Percentiles rank a stretch among this genome's conserved stretches.
These are phyloP conservation scores for Boletus tomentosulus DNA, from an alignment of 768 basidiomycete species.

Conservation along the genomic window DNA sequence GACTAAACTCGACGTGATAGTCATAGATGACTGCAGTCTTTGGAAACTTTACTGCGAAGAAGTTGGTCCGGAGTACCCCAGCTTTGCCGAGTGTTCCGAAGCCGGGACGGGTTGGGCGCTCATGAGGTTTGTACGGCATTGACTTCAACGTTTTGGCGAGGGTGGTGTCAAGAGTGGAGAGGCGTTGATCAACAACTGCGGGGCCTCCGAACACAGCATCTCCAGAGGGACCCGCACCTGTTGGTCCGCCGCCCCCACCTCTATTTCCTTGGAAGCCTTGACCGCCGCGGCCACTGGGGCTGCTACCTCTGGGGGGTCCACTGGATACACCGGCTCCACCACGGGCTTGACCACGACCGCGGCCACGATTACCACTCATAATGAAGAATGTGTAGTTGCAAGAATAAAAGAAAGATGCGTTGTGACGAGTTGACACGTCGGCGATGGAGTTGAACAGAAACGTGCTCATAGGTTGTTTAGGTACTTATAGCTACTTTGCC, in stretches of 20 bases:
- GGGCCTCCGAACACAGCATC: conserved; percentile 28
- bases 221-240: conserved; percentile 24
- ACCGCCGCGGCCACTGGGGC: conserved; percentile 1
- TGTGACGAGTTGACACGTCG: not conserved
- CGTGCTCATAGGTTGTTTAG: too few species aligned
- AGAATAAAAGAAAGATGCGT: not conserved
- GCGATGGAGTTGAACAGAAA: too few species aligned
- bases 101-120: conserved; percentile 44
- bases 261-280: conserved; percentile 17
- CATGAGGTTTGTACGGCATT: conserved; percentile 27
- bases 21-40: conserved; percentile 38
- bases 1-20: conserved; percentile 39
- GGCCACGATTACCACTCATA: conserved; percentile 13
- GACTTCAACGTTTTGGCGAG: conserved; percentile 27
- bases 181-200: conserved; percentile 33
- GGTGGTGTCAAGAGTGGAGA: conserved; percentile 20
- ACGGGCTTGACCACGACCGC: not conserved
- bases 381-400: not conserved
- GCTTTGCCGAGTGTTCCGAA: conserved; percentile 39
- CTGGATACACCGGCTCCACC: not conserved
- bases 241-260: conserved; percentile 24
- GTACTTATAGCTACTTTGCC: not conserved
- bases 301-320: not conserved
- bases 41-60: conserved; percentile 44
- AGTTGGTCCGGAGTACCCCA: conserved; percentile 46